Percentiles rank a stretch among this genome's conserved stretches.
These are phyloP conservation scores for Aspergillus udagawae DNA, from an alignment of 2,329 filamentous ascomycete genomes.

Conservation along the genomic window DNA sequence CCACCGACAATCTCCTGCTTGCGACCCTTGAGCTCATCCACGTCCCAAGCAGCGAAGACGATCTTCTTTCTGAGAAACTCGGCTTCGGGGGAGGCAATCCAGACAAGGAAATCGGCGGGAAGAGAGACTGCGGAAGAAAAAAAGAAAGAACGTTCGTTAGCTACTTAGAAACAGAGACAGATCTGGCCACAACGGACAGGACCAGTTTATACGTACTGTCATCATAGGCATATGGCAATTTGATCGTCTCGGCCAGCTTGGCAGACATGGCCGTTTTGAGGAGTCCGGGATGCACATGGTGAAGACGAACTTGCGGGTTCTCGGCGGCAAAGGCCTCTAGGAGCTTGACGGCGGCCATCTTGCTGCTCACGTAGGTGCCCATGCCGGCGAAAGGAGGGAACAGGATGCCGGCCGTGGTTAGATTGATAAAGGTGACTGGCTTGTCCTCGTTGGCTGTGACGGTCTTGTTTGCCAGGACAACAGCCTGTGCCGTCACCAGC, in stretches of 20 bases:
- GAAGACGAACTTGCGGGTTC: conserved; percentile 12
- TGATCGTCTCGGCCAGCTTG: conserved; percentile 8
- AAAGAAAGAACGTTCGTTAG: background rate
- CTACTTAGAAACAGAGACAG: background rate
- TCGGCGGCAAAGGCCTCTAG: conserved; percentile 10
- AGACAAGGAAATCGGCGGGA: conserved; percentile 29
- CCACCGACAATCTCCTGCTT: conserved; percentile 15
- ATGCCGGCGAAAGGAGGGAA: conserved; percentile 10
- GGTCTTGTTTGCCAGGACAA: conserved; percentile 5
- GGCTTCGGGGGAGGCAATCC: conserved; percentile 36
- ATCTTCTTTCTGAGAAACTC: conserved; percentile 36
- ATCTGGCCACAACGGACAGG: background rate
- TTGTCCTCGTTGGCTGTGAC: conserved; percentile 4
- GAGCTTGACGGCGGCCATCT: conserved; percentile 12
- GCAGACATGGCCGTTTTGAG: conserved; percentile 16
- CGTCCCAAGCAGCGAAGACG: conserved; percentile 38
- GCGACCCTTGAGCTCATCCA: conserved; percentile 32
- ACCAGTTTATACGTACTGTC: conserved; percentile 7
- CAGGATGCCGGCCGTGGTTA: conserved; percentile 7
- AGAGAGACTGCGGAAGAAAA: conserved; percentile 15
- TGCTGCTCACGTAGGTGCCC: conserved; percentile 11
- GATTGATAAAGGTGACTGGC: conserved; percentile 5
- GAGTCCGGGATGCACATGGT: conserved; percentile 16
- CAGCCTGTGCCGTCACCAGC: conserved; percentile 5
- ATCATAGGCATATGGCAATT: conserved; percentile 8